phyloP scores from a whole-genome alignment of 176 grass and related monocot genomes.

The Oryza meyeriana region DNA sequence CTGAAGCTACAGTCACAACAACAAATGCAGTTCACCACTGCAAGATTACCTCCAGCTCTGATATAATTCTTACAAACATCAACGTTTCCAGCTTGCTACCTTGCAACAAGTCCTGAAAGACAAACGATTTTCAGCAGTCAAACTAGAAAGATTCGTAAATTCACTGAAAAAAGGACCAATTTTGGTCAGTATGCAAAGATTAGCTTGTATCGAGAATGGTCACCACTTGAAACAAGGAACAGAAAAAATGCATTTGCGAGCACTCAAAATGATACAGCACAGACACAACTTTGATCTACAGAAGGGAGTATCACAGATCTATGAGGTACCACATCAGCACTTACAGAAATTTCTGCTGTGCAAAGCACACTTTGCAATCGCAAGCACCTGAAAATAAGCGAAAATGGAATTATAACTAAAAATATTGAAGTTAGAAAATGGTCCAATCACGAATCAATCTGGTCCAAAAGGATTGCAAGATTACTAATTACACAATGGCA shows the following conservation, averaged over 20 bases:
- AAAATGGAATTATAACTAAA: background rate
- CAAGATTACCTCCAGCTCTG: slow-evolving; percentile 66
- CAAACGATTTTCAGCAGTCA: slow-evolving; percentile 23
- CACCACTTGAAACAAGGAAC: background rate
- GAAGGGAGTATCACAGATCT: background rate
- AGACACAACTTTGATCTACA: background rate
- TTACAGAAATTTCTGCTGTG: slow-evolving; percentile 58
- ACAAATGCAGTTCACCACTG: background rate
- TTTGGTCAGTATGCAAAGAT: background rate
- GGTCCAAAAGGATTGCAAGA: background rate
- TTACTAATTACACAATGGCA: background rate
- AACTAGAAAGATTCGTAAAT: slow-evolving; percentile 11
- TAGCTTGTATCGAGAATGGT: background rate
- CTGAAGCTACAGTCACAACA: background rate
- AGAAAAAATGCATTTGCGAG: background rate
- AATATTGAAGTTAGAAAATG: background rate
- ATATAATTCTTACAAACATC: slow-evolving; percentile 61
- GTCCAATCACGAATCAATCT: background rate
- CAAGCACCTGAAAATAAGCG: slow-evolving; percentile 37
- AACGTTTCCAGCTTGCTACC: slow-evolving; percentile 53
- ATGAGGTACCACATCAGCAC: slow-evolving; percentile 23
- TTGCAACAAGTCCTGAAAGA: slow-evolving; percentile 56
- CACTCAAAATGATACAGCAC: background rate
- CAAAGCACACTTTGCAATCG: slow-evolving; percentile 72
- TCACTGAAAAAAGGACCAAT: background rate